phyloP scores from a whole-genome alignment of 805 yeast genomes.

The Metahyphopichia silvanorum region DNA sequence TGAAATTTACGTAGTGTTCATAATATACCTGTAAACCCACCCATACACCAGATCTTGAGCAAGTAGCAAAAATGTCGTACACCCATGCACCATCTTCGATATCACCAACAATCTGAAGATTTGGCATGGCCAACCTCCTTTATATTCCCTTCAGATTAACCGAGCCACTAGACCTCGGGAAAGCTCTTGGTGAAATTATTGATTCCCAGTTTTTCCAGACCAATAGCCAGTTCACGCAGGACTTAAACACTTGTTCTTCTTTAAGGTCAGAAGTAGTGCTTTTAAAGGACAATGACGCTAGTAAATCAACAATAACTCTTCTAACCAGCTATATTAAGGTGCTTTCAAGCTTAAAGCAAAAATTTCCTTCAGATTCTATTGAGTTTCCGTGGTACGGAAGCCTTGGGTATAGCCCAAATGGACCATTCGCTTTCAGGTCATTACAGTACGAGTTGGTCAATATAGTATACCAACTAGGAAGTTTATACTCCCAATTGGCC shows the following conservation, averaged over 20 bases:
- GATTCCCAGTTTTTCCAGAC: conserved; percentile 44
- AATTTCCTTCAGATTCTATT: conserved; percentile 62
- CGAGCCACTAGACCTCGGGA: conserved; percentile 36
- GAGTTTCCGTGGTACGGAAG: conserved; percentile 75
- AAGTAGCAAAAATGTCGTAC: no score
- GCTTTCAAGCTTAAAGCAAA: conserved; percentile 41
- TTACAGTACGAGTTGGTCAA: conserved; percentile 60
- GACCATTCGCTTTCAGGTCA: conserved; percentile 46
- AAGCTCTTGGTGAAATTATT: conserved; percentile 41
- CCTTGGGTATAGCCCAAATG: conserved; percentile 51
- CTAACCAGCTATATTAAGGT: conserved; percentile 47
- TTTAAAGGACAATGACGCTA: conserved; percentile 23
- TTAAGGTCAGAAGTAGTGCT: conserved; percentile 42
- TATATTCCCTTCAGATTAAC: conserved; percentile 52
- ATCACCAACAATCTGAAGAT: no score
- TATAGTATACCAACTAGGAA: conserved; percentile 66
- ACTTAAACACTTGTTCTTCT: conserved; percentile 31
- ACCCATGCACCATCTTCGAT: no score
- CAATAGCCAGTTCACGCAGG: conserved; percentile 28
- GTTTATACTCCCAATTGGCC: conserved; percentile 59
- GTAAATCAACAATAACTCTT: conserved; percentile 30
- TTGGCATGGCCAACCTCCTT: conserved; percentile 47
- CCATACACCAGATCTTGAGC: no score
- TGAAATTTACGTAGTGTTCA: no score
- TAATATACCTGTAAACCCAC: no score